Base-by-base conservation (phyloP, 106 monocot genomes). In the Cymbidium sinense region DNA sequence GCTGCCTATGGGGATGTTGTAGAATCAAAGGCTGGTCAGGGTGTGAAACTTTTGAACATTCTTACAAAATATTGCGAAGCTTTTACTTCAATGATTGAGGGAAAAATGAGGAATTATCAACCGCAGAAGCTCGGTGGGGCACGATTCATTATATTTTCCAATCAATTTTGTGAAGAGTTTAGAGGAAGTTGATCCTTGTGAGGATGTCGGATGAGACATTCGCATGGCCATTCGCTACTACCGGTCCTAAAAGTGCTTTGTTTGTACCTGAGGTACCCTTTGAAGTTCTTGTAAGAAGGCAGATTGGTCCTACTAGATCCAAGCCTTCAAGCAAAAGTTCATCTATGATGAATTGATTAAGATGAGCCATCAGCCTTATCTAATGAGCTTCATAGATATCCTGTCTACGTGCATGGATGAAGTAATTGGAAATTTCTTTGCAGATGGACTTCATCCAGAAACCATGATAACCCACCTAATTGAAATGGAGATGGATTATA, bases 261-360 rank as follows among this genome's bases (percentile, higher is more conserved):
- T 99, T 99, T 89, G 99, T 99, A 23, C 99, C 94, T 17, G 92
- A 99, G 99, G 95, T 95, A 30, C 99, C 99, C 51, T 99, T 99
- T 99, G 95, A 95, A 79, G 88, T 93, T 79, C 92, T 99, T 80
- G 89, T 99, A n/a, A 77, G 99, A 67, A 91, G 84, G 82, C 99
- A 95, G 81, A 99, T 99, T 77, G 83, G 90, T 77, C 92, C 84
- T 99, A 73, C 82, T 99, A 43, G 95, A 99, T 83, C 99, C 99
- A 77, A 95, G 99, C 62, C 89, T 99, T 83, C 99, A 99, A 30
- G 95, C 95, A n/a, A 76, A 87, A 85, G 29, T 95, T 99, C 78
- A 95, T 99, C 27, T 95, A 95, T 81, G 99, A 99, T 74, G 99
- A 99, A 81, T 80, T 99, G 70, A 86, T 95, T 43, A 99, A 99